These are phyloP conservation scores for Harringtonia aguacate DNA, from an alignment of 2,329 filamentous ascomycete species.

Conservation along the genomic window DNA sequence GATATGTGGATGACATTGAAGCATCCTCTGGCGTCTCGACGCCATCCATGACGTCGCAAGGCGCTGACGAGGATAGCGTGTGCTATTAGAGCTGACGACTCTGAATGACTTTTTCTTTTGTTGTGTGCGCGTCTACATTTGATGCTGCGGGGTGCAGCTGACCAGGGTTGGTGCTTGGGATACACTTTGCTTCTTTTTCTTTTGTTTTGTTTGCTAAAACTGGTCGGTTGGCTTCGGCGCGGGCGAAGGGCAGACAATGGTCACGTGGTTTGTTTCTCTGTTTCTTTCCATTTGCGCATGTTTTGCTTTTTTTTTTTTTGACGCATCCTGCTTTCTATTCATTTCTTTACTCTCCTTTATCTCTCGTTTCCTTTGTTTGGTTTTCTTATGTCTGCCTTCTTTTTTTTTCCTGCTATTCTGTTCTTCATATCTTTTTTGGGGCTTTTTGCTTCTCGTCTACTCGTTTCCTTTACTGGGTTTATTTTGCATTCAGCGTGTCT, in stretches of 20 bases:
- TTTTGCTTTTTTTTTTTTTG: slow-evolving; percentile 4
- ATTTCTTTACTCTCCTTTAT: slow-evolving; percentile 5
- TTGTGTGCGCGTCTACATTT: slow-evolving; percentile 13
- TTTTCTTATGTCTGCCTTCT: slow-evolving; percentile 16
- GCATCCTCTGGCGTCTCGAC: slow-evolving; percentile 59
- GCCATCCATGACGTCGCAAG: slow-evolving; percentile 62
- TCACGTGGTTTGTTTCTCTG: slow-evolving; percentile 3
- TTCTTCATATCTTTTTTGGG: slow-evolving; percentile 8
- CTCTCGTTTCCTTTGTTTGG: slow-evolving; percentile 13
- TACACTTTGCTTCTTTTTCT: slow-evolving; percentile 8
- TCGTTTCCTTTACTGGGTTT: too few relatives aligned
- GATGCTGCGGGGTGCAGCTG: slow-evolving; percentile 4
- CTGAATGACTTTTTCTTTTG: slow-evolving; percentile 41
- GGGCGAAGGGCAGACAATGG: slow-evolving; percentile 9
- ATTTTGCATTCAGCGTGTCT: slow-evolving; percentile 13
- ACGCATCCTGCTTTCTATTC: neutral
- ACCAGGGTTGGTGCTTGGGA: slow-evolving; percentile 9
- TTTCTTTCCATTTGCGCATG: slow-evolving; percentile 1
- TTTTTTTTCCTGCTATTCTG: slow-evolving; percentile 10
- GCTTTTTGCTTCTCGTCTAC: slow-evolving; percentile 7
- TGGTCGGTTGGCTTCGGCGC: slow-evolving; percentile 11
- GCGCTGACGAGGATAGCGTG: slow-evolving; percentile 60
- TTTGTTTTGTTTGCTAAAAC: slow-evolving; percentile 9
- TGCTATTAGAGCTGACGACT: slow-evolving; percentile 43
- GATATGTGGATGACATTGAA: slow-evolving; percentile 80